Evolutionary conservation across 1,284 basidiomycete genomes (phyloP).

Genomic region (Trichosporon ovoides): DNA sequence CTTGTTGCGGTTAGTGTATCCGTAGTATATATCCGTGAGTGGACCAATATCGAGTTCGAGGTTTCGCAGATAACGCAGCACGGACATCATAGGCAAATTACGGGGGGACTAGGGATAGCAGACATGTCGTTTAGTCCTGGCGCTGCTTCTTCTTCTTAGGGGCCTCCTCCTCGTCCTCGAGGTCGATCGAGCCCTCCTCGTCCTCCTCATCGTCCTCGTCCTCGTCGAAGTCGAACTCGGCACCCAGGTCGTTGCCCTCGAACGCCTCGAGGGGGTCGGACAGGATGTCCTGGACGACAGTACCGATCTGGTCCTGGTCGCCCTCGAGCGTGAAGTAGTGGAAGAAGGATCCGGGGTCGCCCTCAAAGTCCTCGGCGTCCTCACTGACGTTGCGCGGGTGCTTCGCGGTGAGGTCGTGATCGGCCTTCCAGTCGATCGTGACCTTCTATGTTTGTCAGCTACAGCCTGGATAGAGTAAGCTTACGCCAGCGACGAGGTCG

Average conservation of each 20-base stretch:
- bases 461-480: slow-evolving; percentile 11
- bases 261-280: slow-evolving; percentile 40
- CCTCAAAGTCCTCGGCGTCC: slow-evolving; percentile 35
- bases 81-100: too few species aligned
- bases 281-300: slow-evolving; percentile 32
- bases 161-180: slow-evolving; percentile 40
- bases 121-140: slow-evolving; percentile 3
- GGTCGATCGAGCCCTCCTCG: slow-evolving; percentile 42
- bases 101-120: not conserved
- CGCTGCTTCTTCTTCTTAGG: slow-evolving; percentile 12
- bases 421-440: slow-evolving; percentile 52
- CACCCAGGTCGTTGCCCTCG: slow-evolving; percentile 28
- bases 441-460: slow-evolving; percentile 6
- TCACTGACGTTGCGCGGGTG: slow-evolving; percentile 42
- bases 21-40: too few species aligned
- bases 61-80: too few species aligned
- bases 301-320: slow-evolving; percentile 30
- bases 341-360: slow-evolving; percentile 52
- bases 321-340: slow-evolving; percentile 48
- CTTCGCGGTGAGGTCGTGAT: slow-evolving; percentile 48
- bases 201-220: slow-evolving; percentile 42
- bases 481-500: slow-evolving; percentile 28
- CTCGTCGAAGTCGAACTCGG: slow-evolving; percentile 27
- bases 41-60: too few species aligned
- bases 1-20: too few species aligned